Base-by-base conservation (phyloP, 106 monocot genomes). In the Hemerocallis citrina region DNA sequence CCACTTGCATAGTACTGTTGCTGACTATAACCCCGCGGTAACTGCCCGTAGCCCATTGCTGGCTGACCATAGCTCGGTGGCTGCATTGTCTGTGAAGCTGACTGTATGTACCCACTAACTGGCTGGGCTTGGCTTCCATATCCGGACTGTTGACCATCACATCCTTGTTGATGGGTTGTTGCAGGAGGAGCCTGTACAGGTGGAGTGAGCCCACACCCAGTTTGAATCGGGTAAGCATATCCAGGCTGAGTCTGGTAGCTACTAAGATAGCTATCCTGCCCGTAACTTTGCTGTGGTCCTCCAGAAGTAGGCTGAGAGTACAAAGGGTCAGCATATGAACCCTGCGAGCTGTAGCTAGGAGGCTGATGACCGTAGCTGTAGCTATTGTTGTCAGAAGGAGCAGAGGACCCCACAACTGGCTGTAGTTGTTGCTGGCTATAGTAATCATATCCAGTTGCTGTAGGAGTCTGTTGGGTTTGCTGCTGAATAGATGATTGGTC, bases 361-460 rank as follows among this genome's bases (percentile, higher is more conserved):
- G 82, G 65, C 7, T 21, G 36, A 58, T 88, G 83, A 23, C 72
- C 63, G 35, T 85, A 81, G 39, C 73, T 82, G 62, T 90, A 85
- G 9, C 49, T 55, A 49, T 61, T 64, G 43, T 34, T 34, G 17
- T 77, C 81, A 10, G 62, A 29, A 40, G 78, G 46, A 41, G 73
- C 66, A 62, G 84, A 33, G 19, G 84, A 63, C 23, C 58, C 77
- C 6, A 27, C 54, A 35, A 51, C 24, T 50, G 66, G 65, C 37
- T 77, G 86, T 28, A 75, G 69, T 19, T 75, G 77, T 50, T 89
- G 89, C 37, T 85, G 77, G 59, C 48, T 74, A 56, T 90, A 90
- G 71, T 89, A 80, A 61, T 90, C 79, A 59, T 81, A 79, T 44
- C 77, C 77, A 22, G 67, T 49, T 24, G 51, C 74, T 15, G 75